phyloP scores from a whole-genome alignment of 2,329 filamentous ascomycete genomes.

The Stylonectria norvegica region DNA sequence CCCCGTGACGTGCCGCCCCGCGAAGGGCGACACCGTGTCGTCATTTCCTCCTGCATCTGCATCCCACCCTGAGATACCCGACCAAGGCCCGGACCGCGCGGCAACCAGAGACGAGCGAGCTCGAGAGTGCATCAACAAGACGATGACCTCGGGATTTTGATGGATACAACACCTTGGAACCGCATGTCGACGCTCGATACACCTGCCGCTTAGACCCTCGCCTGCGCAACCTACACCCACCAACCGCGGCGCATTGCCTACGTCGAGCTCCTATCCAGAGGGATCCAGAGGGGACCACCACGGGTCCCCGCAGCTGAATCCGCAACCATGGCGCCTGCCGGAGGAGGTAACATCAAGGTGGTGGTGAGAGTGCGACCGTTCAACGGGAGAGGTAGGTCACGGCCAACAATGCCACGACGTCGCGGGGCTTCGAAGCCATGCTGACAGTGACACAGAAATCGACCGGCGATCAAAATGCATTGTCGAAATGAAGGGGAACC shows the following conservation, averaged over 20 bases:
- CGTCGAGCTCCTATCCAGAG: conserved; percentile 18
- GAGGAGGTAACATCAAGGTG: conserved; percentile 98
- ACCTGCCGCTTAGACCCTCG: conserved; percentile 4
- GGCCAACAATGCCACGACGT: conserved; percentile 1
- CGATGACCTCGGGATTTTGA: conserved; percentile 23
- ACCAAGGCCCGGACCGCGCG: conserved; percentile 15
- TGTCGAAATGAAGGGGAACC: conserved; percentile 89
- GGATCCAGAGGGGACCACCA: conserved; percentile 34
- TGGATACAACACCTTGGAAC: conserved; percentile 17
- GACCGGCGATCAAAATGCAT: conserved; percentile 94
- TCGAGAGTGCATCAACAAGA: conserved; percentile 13
- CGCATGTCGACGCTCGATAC: conserved; percentile 11
- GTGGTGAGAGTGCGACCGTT: conserved; percentile 96
- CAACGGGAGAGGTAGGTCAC: conserved; percentile 79
- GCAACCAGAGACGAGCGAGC: conserved; percentile 12
- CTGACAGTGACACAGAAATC: conserved; percentile 59
- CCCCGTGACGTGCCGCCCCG: conserved; percentile 8
- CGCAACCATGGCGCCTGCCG: conserved; percentile 47
- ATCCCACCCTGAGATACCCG: conserved; percentile 2
- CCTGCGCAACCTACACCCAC: conserved; percentile 11
- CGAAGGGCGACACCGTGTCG: conserved; percentile 19
- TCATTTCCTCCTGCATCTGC: conserved; percentile 23
- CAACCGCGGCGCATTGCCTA: conserved; percentile 27
- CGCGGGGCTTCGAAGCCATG: conserved; percentile 2
- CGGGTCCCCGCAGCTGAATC: conserved; percentile 34